These are phyloP conservation scores for Conoideocrella luteorostrata DNA, from an alignment of 2,329 filamentous ascomycete genomes.

Conservation along the genomic window DNA sequence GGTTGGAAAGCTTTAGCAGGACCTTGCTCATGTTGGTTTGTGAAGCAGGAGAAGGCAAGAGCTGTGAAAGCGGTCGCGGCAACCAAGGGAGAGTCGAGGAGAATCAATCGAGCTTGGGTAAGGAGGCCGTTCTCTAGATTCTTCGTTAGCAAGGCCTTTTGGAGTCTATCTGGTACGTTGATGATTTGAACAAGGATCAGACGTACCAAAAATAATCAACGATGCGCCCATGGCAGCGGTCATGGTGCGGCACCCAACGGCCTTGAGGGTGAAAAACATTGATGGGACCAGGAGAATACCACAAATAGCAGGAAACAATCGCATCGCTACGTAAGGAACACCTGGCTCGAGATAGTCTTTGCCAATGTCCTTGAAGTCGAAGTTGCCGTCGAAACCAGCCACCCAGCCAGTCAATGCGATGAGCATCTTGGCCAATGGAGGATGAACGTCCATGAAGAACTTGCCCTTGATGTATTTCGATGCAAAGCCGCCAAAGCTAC, in stretches of 20 bases:
- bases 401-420: slow-evolving; percentile 93
- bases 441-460: slow-evolving; percentile 99
- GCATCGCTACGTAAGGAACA: slow-evolving; percentile 97
- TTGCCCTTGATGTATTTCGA: slow-evolving; percentile 98
- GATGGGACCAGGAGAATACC: slow-evolving; percentile 83
- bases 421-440: slow-evolving; percentile 90
- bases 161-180: too few species aligned
- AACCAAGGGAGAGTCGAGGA: slow-evolving; percentile 91
- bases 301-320: slow-evolving; percentile 81
- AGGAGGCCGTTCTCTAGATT: slow-evolving; percentile 81
- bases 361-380: slow-evolving; percentile 99
- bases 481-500: slow-evolving; percentile 92
- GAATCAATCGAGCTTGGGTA: slow-evolving; percentile 90
- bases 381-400: slow-evolving; percentile 89
- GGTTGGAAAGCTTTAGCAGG: slow-evolving; percentile 80
- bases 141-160: slow-evolving; percentile 27
- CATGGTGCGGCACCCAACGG: slow-evolving; percentile 77
- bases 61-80: slow-evolving; percentile 89
- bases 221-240: slow-evolving; percentile 78
- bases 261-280: slow-evolving; percentile 93
- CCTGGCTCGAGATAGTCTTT: slow-evolving; percentile 95
- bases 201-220: slow-evolving; percentile 84
- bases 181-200: slow-evolving; percentile 1
- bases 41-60: slow-evolving; percentile 85
- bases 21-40: slow-evolving; percentile 92